Base-by-base conservation (phyloP, 139 green algal species). In the Tetraselmis striata region DNA sequence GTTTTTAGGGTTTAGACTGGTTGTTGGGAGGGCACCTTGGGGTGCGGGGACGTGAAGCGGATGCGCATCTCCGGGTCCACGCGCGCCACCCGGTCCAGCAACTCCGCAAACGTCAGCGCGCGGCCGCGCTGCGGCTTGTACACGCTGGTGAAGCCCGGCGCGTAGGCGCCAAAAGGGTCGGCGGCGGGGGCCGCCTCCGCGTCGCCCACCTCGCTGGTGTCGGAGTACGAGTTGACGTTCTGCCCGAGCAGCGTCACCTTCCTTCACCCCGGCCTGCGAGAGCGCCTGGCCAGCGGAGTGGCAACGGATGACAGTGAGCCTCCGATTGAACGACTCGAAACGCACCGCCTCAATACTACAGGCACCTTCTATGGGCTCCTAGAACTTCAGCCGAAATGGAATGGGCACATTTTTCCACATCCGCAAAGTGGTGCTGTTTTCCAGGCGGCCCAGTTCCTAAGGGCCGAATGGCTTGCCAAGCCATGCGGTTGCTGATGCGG, bases 151-250 rank as follows among this genome's bases (percentile, higher is more conserved):
- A 98, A 98, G 1, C 94, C 94, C 77, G 45, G 23, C 59, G 88
- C 88, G 85, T 90, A 90, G 32, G 80, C 76, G n/a, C n/a, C 67
- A 76, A 85, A 75, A 24, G 76, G 28, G 23, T 81, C 79, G 2
- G 23, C 2, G 27, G 31, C 27, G 1, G 2, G 2, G 30, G 29
- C n/a, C 1, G 18, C 27, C 26, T 79, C 59, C 11, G 75, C 32
- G 28, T 23, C 27, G 45, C 78, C 78, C 2, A 74, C 59, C 75
- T 45, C 25, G 29, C 76, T 86, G 11, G 89, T 84, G 81, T 96
- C 89, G 28, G 90, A 89, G 75, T 98, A 98, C 77, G 82, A 92
- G 87, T 98, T 98, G n/a, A 98, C 95, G 82, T 98, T 98, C 83
- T 98, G 95, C 5, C 93, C 93, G 2, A 96, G 87, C n/a, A 98